Conservation (phyloP, 305 asterid genomes). For the Fraxinus sp. region DNA sequence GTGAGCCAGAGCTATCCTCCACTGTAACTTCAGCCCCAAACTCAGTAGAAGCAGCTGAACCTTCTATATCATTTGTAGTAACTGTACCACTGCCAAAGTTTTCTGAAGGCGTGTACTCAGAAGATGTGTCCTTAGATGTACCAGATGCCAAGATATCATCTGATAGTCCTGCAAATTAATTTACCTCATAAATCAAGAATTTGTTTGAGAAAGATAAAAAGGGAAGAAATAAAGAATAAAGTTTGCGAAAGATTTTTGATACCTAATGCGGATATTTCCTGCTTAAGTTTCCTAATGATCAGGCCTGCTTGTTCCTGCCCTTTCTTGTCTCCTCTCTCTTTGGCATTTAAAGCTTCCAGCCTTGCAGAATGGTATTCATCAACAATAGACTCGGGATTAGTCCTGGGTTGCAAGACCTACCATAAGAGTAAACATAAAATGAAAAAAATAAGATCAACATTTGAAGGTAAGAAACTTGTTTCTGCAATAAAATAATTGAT, state of each 20-base stretch:
- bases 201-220: slow-evolving; percentile 18
- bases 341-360: slow-evolving; percentile 75
- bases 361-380: slow-evolving; percentile 83
- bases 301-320: slow-evolving; percentile 75
- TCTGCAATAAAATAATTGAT: neutral
- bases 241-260: slow-evolving; percentile 21
- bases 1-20: slow-evolving; percentile 31
- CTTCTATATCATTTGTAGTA: slow-evolving; percentile 32
- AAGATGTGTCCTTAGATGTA: slow-evolving; percentile 41
- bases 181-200: slow-evolving; percentile 25
- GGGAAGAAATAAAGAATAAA: slow-evolving; percentile 7
- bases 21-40: slow-evolving; percentile 35
- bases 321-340: slow-evolving; percentile 77
- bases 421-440: slow-evolving; percentile 22
- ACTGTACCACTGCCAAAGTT: slow-evolving; percentile 34
- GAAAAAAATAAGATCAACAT: slow-evolving; percentile 15
- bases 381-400: slow-evolving; percentile 52
- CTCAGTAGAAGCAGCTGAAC: slow-evolving; percentile 34
- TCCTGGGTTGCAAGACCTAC: slow-evolving; percentile 52
- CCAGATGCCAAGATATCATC: slow-evolving; percentile 72
- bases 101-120: slow-evolving; percentile 36
- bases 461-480: slow-evolving; percentile 16
- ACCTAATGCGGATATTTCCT: slow-evolving; percentile 84
- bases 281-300: slow-evolving; percentile 71
- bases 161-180: slow-evolving; percentile 61